Conservation (phyloP, 176 grass and related monocot species). For the Aegilops umbellulata region DNA sequence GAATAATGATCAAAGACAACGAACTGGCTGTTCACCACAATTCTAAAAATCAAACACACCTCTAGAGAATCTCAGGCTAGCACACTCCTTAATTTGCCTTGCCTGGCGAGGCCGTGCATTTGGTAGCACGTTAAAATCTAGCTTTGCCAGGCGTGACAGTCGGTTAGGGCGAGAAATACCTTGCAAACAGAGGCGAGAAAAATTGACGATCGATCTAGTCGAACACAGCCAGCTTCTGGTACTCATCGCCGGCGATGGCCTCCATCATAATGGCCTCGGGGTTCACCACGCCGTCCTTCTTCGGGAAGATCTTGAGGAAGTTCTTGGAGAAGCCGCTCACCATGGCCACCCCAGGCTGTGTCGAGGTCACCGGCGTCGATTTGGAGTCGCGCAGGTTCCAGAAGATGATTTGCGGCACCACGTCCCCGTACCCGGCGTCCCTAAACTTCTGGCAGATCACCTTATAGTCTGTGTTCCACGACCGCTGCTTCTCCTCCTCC, state of each 20-base stretch:
- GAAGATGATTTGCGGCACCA: neutral
- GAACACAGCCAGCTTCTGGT: neutral
- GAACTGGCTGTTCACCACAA: no score
- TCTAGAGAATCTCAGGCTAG: neutral
- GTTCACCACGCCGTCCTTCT: neutral
- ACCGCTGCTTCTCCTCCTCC: neutral
- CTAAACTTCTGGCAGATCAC: neutral
- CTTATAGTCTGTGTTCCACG: neutral
- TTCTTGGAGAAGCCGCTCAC: conserved; percentile 61
- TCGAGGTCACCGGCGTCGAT: conserved; percentile 8
- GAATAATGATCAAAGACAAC: no score
- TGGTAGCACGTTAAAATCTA: no score
- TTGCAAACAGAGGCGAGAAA: no score
- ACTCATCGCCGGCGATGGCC: neutral
- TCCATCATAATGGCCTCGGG: neutral
- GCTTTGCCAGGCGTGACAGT: no score
- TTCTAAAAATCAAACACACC: neutral
- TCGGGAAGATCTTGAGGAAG: conserved; percentile 36
- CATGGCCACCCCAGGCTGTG: conserved; percentile 34
- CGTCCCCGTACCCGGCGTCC: neutral
- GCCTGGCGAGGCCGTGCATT: no score
- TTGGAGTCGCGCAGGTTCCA: neutral
- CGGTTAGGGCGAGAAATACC: no score
- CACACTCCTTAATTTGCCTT: no score
- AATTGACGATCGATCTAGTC: neutral